Evolutionary conservation across 2,329 filamentous ascomycete genomes (phyloP), one percentile per base, ranked within the genome.

Genomic region (Pseudogymnoascus sp.): DNA sequence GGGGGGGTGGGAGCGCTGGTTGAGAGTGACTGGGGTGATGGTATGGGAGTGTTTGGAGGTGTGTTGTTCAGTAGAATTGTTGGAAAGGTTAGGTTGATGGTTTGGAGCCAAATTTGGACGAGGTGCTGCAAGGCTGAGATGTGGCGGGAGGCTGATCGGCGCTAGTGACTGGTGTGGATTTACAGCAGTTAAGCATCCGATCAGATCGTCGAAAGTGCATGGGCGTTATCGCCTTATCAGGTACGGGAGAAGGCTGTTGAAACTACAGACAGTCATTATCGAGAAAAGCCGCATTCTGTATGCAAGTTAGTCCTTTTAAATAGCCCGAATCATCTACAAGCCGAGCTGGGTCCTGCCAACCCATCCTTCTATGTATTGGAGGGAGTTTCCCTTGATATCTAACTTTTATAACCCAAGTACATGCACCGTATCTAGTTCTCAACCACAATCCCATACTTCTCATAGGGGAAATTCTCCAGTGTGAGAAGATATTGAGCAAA

Each of bases 401-500:
- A 55, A 55, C 2, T 13, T 27, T 33, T 12, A n/a, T 35, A 55
- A 33, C 29, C n/a, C 10, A 12, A 33, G 27, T 55, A 15, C 48
- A 39, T 25, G 33, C 31, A 21, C 21, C 21, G 21, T 21, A 29
- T 59, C 35, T 59, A 59, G 38, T 42, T 39, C 55, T 62, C 59
- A n/a, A 65, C 58, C 29, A 76, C 73, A 35, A 87, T 86, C 44
- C 83, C 83, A 64, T 84, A 87, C 70, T 76, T 80, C 29, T 78
- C 78, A 62, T 85, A 86, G 0, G 84, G 82, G 64, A 87, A 87
- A 39, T 78, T 70, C 59, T 77, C 79, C 27, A 87, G 72, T 17
- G 74, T 79, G 25, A 71, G 67, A 61, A 81, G 72, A 68, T 84
- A 81, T 70, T 85, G 79, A 1, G 79, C 83, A 84, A 84, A 87